Base-by-base conservation (phyloP, 2,329 filamentous ascomycete species). In the Clonostachys byssicola region DNA sequence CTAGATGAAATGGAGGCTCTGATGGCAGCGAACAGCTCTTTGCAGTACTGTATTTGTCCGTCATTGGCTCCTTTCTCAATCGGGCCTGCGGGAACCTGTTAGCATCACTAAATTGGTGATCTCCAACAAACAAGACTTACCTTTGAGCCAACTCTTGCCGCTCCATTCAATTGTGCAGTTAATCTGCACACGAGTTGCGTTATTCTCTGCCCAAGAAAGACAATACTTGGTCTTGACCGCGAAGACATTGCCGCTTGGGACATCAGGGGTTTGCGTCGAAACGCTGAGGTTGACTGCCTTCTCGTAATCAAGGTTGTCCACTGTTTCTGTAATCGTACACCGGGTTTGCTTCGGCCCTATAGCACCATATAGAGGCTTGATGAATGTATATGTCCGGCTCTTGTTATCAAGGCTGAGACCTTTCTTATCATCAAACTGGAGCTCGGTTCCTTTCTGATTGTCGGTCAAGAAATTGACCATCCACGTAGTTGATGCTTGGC, bases 81-180 rank as follows among this genome's bases (percentile, higher is more conserved):
- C 3, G 94, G 89, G 52, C 88, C 91, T 96, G 54, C 23, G 23
- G 9, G 9, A 30, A 30, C 23, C 13, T 6, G 16, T 42, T 17
- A 42, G 40, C 9, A 30, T 30, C 23, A 30, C 8, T 30, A 30
- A 9, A 12, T 36, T 45, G 20, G 20, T 17, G 30, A 12, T n/a
- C 10, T 17, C 20, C 16, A 12, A 35, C 12, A 35, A 16, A 38
- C 10, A 12, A n/a, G 6, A 61, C 74, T 62, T 73, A 95, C 92
- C 89, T 73, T 94, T 96, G 42, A 99, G 72, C 94, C 94, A 99
- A 72, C 92, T 96, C 76, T 97, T 99, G 57, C 92, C 92, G 5
- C 86, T 86, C 95, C 95, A 99, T 61, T 99, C 95, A 40, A 96
- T 88, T 3, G 84, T 86, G 64, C 90, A 96, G 55, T 86, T 96